Evolutionary conservation across 106 monocot genomes (phyloP).

Genomic region (Dendrobium catenatum): DNA sequence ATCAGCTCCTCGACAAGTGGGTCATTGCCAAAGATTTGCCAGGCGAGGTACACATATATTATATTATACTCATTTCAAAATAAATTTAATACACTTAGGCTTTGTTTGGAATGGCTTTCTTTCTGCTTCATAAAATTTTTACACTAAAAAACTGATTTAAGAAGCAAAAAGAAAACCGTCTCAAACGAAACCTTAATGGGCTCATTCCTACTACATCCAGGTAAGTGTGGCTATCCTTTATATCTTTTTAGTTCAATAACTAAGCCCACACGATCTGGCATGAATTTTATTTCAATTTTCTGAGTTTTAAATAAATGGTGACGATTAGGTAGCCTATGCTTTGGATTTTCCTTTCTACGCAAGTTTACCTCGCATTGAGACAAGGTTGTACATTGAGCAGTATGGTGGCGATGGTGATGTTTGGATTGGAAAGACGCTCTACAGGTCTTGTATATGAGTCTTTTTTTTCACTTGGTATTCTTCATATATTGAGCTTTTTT

Average conservation of each 20-base stretch:
- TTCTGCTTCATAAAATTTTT: too few relatives aligned
- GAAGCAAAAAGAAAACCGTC: too few relatives aligned
- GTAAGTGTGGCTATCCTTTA: neutral
- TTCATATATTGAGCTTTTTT: neutral
- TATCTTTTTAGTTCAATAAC: neutral
- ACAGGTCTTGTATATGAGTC: slow-evolving; percentile 37
- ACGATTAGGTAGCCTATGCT: slow-evolving; percentile 63
- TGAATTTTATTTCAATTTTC: neutral
- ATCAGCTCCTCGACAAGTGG: slow-evolving; percentile 77
- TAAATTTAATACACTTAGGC: too few relatives aligned
- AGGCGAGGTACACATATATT: slow-evolving; percentile 60
- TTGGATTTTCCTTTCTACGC: slow-evolving; percentile 84
- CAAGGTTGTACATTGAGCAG: slow-evolving; percentile 67
- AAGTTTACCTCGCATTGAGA: slow-evolving; percentile 77
- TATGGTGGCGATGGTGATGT: slow-evolving; percentile 75
- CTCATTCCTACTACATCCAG: too few relatives aligned
- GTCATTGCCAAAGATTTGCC: slow-evolving; percentile 89
- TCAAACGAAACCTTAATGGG: too few relatives aligned
- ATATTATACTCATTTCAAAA: too few relatives aligned
- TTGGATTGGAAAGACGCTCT: slow-evolving; percentile 97
- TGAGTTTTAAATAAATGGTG: neutral
- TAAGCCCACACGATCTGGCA: too few relatives aligned
- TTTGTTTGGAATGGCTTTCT: too few relatives aligned
- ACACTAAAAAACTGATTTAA: too few relatives aligned
- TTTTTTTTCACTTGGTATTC: neutral